Percentiles rank a stretch among this genome's conserved stretches.
Conservation (phyloP, 2,329 filamentous ascomycete genomes). For the Colletotrichum horii region DNA sequence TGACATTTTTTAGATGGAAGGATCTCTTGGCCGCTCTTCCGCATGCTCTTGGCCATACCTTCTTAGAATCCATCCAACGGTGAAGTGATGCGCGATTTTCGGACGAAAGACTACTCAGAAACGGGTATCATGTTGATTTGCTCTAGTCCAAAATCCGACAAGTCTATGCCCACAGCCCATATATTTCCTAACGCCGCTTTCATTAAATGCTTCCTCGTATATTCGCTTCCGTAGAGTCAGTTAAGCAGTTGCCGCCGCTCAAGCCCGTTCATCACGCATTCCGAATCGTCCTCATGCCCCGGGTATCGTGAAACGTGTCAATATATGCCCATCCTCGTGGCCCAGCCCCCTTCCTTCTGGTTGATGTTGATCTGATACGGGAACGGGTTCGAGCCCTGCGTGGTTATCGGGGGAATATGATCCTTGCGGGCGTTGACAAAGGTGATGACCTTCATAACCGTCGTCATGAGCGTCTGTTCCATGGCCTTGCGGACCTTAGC, state of each 20-base stretch:
- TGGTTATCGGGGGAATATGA: slow-evolving; percentile 96
- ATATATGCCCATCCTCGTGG: slow-evolving; percentile 79
- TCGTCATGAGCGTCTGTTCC: slow-evolving; percentile 86
- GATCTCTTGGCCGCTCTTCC: background rate
- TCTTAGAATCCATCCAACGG: background rate
- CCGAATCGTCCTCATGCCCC: background rate
- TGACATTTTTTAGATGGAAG: background rate
- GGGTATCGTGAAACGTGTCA: slow-evolving; percentile 31
- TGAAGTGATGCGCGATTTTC: background rate
- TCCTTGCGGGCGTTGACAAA: slow-evolving; percentile 90
- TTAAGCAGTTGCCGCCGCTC: background rate
- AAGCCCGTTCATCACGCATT: background rate
- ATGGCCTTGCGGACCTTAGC: slow-evolving; percentile 89
- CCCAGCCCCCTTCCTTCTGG: slow-evolving; percentile 80
- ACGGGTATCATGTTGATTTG: slow-evolving; percentile 16
- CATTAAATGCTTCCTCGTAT: background rate
- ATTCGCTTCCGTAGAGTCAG: background rate
- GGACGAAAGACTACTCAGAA: background rate
- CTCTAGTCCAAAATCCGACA: background rate
- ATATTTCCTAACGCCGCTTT: background rate
- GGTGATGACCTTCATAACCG: slow-evolving; percentile 87
- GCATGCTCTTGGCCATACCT: background rate
- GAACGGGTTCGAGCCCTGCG: slow-evolving; percentile 91
- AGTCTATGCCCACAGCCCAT: background rate
- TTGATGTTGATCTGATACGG: slow-evolving; percentile 93